Base-by-base conservation (phyloP, 148 eudicot species). In the Diospyros kaki region DNA sequence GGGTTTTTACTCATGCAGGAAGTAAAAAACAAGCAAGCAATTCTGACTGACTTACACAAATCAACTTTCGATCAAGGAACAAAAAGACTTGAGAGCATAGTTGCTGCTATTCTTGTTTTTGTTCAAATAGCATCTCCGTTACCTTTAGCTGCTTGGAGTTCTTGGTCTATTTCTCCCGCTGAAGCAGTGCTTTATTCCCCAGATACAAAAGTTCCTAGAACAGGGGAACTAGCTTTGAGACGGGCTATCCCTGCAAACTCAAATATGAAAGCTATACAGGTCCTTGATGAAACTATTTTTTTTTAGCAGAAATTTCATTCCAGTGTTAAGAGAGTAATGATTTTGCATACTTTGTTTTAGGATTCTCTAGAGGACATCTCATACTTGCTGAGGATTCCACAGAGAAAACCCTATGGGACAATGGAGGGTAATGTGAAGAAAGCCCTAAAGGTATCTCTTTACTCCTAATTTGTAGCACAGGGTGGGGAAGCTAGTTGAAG, bases 361-460 rank as follows among this genome's bases (percentile, higher is more conserved):
- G 96, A 90, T 76, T 86, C 97, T 76, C 82, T 95, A 67, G 98
- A 95, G 84, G 98, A 92, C 68, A 76, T 92, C 72, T 92, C 98
- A 40, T 95, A 95, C 85, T 85, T 92, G 86, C 91, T 92, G 28
- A 90, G 98, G 82, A 95, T 95, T 82, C 97, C 98, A 13, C 98
- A 95, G 80, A 85, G 98, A 77, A 95, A 92, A 77, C 98, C 98
- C 42, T 95, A 80, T 71, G 92, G 97, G 81, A 95, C 98, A 14
- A 95, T 95, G 98, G 98, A 95, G 82, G 96, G 97, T 50, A 95
- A 92, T 73, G 94, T 95, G 66, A 92, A 95, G 80, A 95, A 89
- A 83, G 93, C 97, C 52, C 71, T 95, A 1, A 95, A 92, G 97
- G 98, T 90, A 87, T 60, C 43, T 71, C 56, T 40, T 5, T n/a